A percentile compares a stretch with the other conserved stretches of the same genome.
Evolutionary conservation across 129 eudicot genomes (phyloP).

Genomic region (Flaveria sonorensis): DNA sequence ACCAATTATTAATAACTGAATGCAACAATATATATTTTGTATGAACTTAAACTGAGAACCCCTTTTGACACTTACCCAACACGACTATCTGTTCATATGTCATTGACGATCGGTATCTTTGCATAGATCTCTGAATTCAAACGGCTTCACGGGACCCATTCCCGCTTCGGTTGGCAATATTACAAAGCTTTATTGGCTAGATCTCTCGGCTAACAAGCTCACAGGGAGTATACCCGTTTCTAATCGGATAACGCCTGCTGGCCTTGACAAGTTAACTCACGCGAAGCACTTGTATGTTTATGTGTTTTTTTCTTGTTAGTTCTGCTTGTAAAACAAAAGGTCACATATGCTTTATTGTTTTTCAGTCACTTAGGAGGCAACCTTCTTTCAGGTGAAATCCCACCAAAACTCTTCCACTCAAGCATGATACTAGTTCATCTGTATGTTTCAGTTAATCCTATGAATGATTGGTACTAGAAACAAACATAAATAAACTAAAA

Average conservation of each 20-base stretch:
- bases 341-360: background rate
- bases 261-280: conserved; percentile 68
- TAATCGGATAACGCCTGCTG: conserved; percentile 50
- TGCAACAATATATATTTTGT: no score
- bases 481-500: background rate
- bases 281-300: conserved; percentile 63
- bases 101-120: background rate
- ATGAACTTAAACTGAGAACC: no score
- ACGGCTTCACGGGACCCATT: conserved; percentile 61
- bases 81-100: background rate
- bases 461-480: background rate
- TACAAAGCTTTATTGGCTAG: conserved; percentile 66
- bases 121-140: conserved; percentile 68
- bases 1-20: no score
- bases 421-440: conserved; percentile 56
- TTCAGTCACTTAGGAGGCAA: conserved; percentile 70
- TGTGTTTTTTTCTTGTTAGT: background rate
- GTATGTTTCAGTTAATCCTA: conserved; percentile 41
- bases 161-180: conserved; percentile 73
- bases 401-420: conserved; percentile 48
- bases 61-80: no score
- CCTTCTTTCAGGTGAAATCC: conserved; percentile 63
- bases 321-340: background rate
- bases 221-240: conserved; percentile 71
- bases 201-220: conserved; percentile 62